These are phyloP conservation scores for Lyophyllum decastes DNA, from an alignment of 768 basidiomycete genomes.

Conservation along the genomic window DNA sequence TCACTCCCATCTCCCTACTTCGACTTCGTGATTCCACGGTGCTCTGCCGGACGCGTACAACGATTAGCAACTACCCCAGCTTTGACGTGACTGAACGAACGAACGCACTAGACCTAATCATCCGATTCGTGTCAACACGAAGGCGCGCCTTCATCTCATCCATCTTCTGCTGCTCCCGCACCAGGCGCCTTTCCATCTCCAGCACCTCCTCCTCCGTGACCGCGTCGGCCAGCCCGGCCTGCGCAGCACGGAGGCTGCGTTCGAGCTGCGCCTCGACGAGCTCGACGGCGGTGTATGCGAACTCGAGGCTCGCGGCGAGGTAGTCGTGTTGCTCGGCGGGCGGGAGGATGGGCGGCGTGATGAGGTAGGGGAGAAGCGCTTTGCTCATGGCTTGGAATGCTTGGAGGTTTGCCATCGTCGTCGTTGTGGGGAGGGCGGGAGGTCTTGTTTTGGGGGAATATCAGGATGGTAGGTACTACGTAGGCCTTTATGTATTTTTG, in stretches of 20 bases:
- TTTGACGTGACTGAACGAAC: no score
- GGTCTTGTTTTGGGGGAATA: not conserved
- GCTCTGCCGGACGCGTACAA: not conserved
- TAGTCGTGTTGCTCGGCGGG: constrained; percentile 9
- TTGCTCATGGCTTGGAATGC: constrained; percentile 12
- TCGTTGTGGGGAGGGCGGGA: not conserved
- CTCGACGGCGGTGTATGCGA: constrained; percentile 17
- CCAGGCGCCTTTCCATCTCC: constrained; percentile 11
- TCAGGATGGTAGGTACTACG: not conserved
- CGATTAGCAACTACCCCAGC: no score
- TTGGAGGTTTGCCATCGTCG: constrained; percentile 7
- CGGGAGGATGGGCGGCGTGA: constrained; percentile 4
- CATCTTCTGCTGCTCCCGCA: constrained; percentile 15
- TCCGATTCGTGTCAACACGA: not conserved
- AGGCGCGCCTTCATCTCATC: constrained; percentile 14
- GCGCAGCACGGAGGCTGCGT: constrained; percentile 11
- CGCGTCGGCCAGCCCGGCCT: constrained; percentile 9
- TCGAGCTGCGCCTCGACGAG: constrained; percentile 17
- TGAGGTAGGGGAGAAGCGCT: constrained; percentile 14
- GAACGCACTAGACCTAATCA: not conserved
- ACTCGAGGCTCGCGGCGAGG: constrained; percentile 15
- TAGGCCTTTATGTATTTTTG: not conserved
- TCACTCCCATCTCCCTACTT: no score
- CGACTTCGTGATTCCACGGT: no score
- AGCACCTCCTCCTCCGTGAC: constrained; percentile 8